These are phyloP conservation scores for Vitis hybrid DNA, from an alignment of 177 flowering plant species.

Conservation along the genomic window DNA sequence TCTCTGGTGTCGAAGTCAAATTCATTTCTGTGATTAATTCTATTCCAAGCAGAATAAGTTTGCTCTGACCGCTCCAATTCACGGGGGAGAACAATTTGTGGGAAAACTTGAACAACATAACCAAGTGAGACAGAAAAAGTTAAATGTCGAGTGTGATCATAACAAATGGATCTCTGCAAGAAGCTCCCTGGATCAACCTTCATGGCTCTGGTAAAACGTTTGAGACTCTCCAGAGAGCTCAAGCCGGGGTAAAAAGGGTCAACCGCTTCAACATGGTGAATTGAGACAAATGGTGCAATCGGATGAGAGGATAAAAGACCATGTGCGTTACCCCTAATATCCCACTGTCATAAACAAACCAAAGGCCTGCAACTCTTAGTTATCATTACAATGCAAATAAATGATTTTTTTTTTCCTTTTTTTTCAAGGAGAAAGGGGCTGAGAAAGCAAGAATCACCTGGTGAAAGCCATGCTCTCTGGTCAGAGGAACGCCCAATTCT, in stretches of 20 bases:
- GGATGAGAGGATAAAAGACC: conserved; percentile 70
- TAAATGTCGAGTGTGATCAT: conserved; percentile 34
- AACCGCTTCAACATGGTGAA: conserved; percentile 67
- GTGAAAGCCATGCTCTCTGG: conserved; percentile 61
- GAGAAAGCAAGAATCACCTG: conserved; percentile 35
- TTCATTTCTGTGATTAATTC: conserved; percentile 38
- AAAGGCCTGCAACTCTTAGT: neutral
- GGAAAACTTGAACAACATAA: conserved; percentile 66
- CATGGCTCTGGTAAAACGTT: conserved; percentile 54
- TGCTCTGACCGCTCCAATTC: conserved; percentile 58
- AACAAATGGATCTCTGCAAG: conserved; percentile 63
- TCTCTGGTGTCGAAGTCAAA: conserved; percentile 59
- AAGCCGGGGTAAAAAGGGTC: conserved; percentile 63
- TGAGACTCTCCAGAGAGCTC: conserved; percentile 45
- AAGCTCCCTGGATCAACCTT: conserved; percentile 43
- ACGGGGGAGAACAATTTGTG: conserved; percentile 50
- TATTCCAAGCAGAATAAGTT: conserved; percentile 67
- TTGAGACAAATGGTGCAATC: conserved; percentile 59
- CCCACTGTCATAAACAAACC: conserved; percentile 41
- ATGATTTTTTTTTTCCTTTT: too few species aligned
- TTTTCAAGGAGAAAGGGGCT: neutral
- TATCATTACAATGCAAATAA: neutral
- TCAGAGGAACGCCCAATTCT: conserved; percentile 60
- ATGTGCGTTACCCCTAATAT: conserved; percentile 59
- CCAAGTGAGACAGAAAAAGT: conserved; percentile 61